These are phyloP conservation scores for Teratosphaeriaceae sp. DNA, from an alignment of 2,329 filamentous ascomycete species.

Conservation along the genomic window DNA sequence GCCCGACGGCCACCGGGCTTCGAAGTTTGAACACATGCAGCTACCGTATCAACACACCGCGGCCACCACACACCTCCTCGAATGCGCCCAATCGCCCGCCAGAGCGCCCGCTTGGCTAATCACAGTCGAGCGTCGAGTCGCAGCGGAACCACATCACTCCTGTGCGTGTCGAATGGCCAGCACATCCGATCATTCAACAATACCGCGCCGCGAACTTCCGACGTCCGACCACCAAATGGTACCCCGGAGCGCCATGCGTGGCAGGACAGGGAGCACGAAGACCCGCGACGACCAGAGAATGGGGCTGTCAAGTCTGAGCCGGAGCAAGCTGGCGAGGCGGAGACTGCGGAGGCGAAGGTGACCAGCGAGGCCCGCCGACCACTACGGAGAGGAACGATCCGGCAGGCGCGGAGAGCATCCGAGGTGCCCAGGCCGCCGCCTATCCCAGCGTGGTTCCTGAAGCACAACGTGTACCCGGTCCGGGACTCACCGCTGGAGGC, in stretches of 20 bases:
- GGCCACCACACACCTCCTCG: no score
- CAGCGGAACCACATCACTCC: constrained; percentile 12
- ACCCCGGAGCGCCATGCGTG: constrained; percentile 12
- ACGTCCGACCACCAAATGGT: constrained; percentile 14
- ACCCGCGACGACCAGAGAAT: constrained; percentile 7
- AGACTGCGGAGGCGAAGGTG: constrained; percentile 1
- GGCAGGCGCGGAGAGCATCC: constrained; percentile 14
- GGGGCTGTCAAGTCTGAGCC: not conserved
- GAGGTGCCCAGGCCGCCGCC: constrained; percentile 25
- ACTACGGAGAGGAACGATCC: constrained; percentile 9
- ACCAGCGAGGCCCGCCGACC: constrained; percentile 2
- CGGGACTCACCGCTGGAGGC: constrained; percentile 3
- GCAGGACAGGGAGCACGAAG: constrained; percentile 15
- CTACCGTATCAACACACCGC: no score
- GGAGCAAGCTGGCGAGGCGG: constrained; percentile 3
- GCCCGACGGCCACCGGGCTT: no score
- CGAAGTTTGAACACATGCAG: no score
- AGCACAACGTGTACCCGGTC: constrained; percentile 28
- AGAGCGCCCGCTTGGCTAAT: constrained; percentile 25
- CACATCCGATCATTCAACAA: constrained; percentile 17
- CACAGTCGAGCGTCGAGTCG: constrained; percentile 15
- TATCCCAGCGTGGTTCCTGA: constrained; percentile 33
- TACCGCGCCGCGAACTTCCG: constrained; percentile 12
- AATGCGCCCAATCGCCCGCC: constrained; percentile 27
- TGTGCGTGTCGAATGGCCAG: constrained; percentile 7